Evolutionary conservation across 805 yeast species (phyloP), one percentile per base, ranked within the genome.

Genomic region (Candida pseudofarinosa): DNA sequence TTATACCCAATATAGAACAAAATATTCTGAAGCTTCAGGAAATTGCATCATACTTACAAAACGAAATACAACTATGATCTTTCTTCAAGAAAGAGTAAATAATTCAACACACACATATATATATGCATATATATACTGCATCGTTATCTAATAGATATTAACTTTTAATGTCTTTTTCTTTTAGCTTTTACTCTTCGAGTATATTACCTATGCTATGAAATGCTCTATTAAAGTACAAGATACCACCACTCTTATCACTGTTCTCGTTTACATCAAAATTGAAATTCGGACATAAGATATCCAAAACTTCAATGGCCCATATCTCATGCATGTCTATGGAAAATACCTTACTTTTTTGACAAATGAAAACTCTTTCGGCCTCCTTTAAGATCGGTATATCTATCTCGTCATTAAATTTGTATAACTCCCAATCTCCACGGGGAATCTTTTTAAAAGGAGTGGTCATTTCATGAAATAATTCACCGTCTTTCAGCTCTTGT

Each of bases 321-420:
- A 91, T 80, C 58, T 90, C 96, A 63, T 91, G 98, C 55, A 85
- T 88, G 46, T 85, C 89, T 1, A 88, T 83, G 8, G 59, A 59
- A 39, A 85, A 72, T 3, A 74, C 77, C 19, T 71, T 65, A 36
- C 61, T 66, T 41, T 76, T 77, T 42, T 75, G 69, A 58, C 93
- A 86, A 15, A 86, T 74, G 47, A 86, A 63, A 1, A 81, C 76
- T 37, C 80, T 65, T 48, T 83, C 89, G 28, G 80, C 73, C 18
- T 75, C 69, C 17, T 66, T 67, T 44, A 86, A 53, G 0, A 85
- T 63, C 0, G 95, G 93, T 7, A 82, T 61, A 30, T 66, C 55
- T 10, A 63, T 42, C 16, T 50, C 54, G 4, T 43, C 48, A 15
- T 50, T 34, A 23, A 51, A 39, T 26, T 52, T 50, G 33, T 55